Evolutionary conservation across 23 red algal genomes (phyloP).

Genomic region (Gracilariopsis chorda): DNA sequence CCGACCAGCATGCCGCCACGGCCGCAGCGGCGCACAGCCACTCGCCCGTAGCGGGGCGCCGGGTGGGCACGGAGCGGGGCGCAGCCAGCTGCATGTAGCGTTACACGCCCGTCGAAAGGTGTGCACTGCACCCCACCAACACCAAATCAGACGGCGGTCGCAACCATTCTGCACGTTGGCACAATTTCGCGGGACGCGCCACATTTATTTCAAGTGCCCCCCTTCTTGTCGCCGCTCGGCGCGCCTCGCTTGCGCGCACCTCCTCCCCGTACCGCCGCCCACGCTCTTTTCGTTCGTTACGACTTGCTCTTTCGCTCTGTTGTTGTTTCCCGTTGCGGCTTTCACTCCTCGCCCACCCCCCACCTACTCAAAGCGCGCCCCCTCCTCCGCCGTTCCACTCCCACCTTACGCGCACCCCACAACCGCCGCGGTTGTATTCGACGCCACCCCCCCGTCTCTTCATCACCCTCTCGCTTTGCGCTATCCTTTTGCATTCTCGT

Average conservation of each 20-base stretch:
- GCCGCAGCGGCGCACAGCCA: no score
- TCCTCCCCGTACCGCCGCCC: not conserved
- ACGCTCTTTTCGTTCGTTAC: not conserved
- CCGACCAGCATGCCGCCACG: no score
- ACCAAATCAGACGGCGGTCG: not conserved
- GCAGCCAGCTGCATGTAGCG: no score
- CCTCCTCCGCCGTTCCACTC: not conserved
- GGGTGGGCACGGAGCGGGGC: no score
- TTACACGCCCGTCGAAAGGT: no score
- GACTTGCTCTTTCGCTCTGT: not conserved
- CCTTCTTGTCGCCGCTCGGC: not conserved
- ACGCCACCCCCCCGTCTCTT: no score
- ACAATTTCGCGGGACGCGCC: slow-evolving; percentile 23
- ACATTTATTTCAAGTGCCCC: not conserved
- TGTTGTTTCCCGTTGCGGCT: not conserved
- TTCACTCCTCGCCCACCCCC: not conserved
- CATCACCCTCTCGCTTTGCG: no score
- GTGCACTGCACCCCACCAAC: no score
- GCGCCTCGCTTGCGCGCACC: not conserved
- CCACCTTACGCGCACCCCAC: no score
- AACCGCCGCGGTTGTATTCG: no score
- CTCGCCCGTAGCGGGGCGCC: no score
- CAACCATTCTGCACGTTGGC: not conserved
- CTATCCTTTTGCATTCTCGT: no score
- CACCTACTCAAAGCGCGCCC: not conserved